Base-by-base conservation (phyloP, 805 yeast genomes). In the Ogataea neopini region DNA sequence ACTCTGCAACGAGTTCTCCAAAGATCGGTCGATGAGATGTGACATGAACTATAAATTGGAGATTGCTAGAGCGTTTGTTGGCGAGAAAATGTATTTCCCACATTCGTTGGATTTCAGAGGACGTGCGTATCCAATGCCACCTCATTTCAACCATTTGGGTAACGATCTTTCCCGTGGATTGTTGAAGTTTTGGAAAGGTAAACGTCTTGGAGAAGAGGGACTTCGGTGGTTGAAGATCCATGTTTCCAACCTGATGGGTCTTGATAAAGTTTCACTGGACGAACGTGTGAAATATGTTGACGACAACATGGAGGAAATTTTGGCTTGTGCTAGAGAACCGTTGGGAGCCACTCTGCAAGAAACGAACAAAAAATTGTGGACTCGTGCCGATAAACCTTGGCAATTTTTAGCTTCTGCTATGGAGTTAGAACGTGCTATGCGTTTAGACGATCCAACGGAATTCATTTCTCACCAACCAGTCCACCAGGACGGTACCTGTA, bases 41-140 rank as follows among this genome's bases (percentile, higher is more conserved):
- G 97, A 91, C 67, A 76, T 88, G 52, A 92, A 94, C 64, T 94
- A 94, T 66, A 94, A 89, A 64, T 70, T 94, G 44, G 99, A 94
- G 66, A 89, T 94, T 62, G 98, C 99, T 0, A 77, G 98, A 54
- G 97, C 96, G 0, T 89, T 85, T 67, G 68, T 86, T 28, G 95
- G 95, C 19, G 94, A 86, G 63, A 76, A 76, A 56, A 77, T 86
- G 57, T 86, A 77, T 61, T 86, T 86, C 71, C 94, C 95, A 7
- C 92, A 87, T 61, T 85, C 85, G 52, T 69, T 86, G 47, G 95
- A 86, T 65, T 86, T 86, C 60, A 77, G 95, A 68, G 95, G 95
- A 6, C 78, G 95, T 66, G 89, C 92, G 2, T 86, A 86, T 59
- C 95, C 95, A 19, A 66, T 86, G 35, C 80, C 90, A 1, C 90